phyloP scores from a whole-genome alignment of 164 flowering plant genomes.

The Berberis thunbergii region DNA sequence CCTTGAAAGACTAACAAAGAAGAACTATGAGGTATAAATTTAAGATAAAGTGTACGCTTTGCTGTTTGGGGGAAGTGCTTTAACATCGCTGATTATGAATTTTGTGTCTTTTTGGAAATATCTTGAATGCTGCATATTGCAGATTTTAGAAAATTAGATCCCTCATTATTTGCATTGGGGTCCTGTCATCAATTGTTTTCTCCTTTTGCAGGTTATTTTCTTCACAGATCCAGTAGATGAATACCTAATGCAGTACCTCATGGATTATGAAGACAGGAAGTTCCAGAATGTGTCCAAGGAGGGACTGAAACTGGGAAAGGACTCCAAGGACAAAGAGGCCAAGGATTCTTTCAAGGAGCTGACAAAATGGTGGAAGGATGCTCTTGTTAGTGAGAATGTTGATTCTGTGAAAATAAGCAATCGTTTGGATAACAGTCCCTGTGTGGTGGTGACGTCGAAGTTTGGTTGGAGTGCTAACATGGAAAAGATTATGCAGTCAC shows the following conservation, averaged over 20 bases:
- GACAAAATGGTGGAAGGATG: constrained; percentile 91
- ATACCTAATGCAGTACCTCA: constrained; percentile 90
- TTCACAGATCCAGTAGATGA: constrained; percentile 99
- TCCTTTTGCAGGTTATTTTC: constrained; percentile 70
- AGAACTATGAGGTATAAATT: constrained; percentile 64
- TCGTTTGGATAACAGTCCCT: constrained; percentile 80
- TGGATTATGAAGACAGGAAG: constrained; percentile 93
- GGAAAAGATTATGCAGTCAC: constrained; percentile 97
- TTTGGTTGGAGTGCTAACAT: constrained; percentile 98
- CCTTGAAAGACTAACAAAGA: constrained; percentile 93
- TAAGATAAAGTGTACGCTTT: too few relatives aligned
- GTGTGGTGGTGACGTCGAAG: constrained; percentile 97
- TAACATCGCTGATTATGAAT: too few relatives aligned
- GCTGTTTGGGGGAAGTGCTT: too few relatives aligned
- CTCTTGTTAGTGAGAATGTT: constrained; percentile 71
- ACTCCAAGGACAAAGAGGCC: constrained; percentile 59
- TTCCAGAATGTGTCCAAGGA: constrained; percentile 97
- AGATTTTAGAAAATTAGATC: too few relatives aligned
- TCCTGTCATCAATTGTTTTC: too few relatives aligned
- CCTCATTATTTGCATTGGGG: too few relatives aligned
- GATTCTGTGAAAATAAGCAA: constrained; percentile 89
- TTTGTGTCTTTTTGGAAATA: too few relatives aligned
- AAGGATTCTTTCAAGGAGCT: constrained; percentile 94
- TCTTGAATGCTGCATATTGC: too few relatives aligned
- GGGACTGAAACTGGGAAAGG: constrained; percentile 87